Conservation (phyloP, 306 rosid genomes). For the Quercus dentata region DNA sequence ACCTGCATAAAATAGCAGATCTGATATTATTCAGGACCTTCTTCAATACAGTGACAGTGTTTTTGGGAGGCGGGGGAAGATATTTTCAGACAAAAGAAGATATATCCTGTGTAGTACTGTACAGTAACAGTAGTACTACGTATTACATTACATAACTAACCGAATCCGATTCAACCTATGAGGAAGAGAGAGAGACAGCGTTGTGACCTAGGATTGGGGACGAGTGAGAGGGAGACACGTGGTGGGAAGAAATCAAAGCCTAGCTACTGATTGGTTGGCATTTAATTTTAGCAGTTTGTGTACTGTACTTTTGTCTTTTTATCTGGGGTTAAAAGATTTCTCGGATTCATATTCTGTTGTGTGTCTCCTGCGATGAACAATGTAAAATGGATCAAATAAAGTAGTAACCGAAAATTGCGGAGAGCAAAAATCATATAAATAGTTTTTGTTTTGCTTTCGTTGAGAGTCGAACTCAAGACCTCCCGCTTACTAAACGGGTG, state of each 20-base stretch:
- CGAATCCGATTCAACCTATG: background rate
- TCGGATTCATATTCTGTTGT: background rate
- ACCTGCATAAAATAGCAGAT: background rate
- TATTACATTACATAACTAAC: background rate
- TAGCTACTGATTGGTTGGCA: background rate
- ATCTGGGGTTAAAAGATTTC: background rate
- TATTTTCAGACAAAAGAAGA: background rate
- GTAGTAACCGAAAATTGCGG: background rate
- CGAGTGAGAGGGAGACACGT: background rate
- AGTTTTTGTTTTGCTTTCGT: conserved; percentile 23
- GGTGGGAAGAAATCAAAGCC: background rate
- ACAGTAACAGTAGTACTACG: no score
- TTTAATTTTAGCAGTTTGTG: background rate
- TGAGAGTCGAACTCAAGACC: conserved; percentile 86
- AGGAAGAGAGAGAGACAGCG: background rate
- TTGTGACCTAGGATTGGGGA: background rate
- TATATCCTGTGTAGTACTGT: background rate
- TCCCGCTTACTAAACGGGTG: conserved; percentile 88
- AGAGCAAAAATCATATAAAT: background rate
- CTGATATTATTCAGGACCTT: background rate
- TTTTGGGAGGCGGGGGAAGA: background rate
- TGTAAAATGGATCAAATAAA: background rate
- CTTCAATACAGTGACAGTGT: background rate
- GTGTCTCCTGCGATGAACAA: background rate
- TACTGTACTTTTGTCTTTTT: background rate